These are phyloP conservation scores for Picochlorum sp. DNA, from an alignment of 139 green algal species.

Conservation along the genomic window DNA sequence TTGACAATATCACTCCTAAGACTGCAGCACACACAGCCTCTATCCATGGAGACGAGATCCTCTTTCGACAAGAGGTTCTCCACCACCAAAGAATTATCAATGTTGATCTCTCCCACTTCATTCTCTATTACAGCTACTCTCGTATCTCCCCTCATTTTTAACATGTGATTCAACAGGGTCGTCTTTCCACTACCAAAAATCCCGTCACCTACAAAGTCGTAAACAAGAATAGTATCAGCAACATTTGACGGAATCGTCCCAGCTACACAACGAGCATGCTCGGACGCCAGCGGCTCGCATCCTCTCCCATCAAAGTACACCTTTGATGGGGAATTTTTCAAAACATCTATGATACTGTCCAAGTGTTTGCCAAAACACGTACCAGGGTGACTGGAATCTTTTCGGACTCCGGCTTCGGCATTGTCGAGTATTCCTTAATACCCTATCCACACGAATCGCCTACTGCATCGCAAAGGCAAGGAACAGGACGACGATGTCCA, in stretches of 20 bases:
- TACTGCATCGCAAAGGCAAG: too few relatives aligned
- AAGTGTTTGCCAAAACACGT: not conserved
- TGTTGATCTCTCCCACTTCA: slow-evolving; percentile 78
- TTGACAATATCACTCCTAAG: slow-evolving; percentile 75
- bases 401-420: slow-evolving; percentile 16
- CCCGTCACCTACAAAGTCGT: slow-evolving; percentile 33
- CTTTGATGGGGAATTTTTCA: not conserved
- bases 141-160: slow-evolving; percentile 38
- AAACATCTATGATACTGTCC: too few relatives aligned
- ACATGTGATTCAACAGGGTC: slow-evolving; percentile 73
- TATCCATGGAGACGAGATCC: slow-evolving; percentile 71
- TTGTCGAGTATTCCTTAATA: not conserved
- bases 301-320: not conserved
- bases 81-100: slow-evolving; percentile 56
- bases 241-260: not conserved
- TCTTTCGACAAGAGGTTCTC: slow-evolving; percentile 65
- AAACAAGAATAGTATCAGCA: not conserved
- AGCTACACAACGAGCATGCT: too few relatives aligned
- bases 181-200: slow-evolving; percentile 58
- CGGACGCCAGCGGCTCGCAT: too few relatives aligned
- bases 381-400: slow-evolving; percentile 18
- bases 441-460: not conserved
- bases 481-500: not conserved
- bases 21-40: slow-evolving; percentile 79
- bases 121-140: slow-evolving; percentile 77